Evolutionary conservation across 371 early-diverging fungal genomes (phyloP).

Genomic region (Actinomucor elegans): DNA sequence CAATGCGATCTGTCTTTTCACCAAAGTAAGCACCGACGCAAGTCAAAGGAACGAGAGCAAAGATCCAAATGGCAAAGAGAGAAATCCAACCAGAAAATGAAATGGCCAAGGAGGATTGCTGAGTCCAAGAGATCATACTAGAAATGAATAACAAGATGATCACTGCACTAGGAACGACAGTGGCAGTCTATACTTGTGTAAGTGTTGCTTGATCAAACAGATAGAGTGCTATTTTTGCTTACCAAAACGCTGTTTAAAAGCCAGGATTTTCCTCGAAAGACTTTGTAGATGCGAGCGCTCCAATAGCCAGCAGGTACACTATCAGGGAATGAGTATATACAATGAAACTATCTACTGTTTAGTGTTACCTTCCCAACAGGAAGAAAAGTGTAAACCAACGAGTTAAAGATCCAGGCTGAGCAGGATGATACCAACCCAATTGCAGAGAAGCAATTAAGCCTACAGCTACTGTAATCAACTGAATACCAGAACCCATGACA

Average conservation of each 20-base stretch:
- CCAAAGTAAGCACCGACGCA: constrained; percentile 41
- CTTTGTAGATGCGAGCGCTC: constrained; percentile 44
- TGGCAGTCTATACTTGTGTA: constrained; percentile 25
- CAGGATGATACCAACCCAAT: constrained; percentile 33
- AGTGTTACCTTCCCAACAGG: constrained; percentile 25
- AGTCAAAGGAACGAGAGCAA: constrained; percentile 30
- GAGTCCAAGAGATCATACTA: constrained; percentile 34
- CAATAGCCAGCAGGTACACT: constrained; percentile 41
- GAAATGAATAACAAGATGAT: constrained; percentile 17
- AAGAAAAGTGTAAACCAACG: constrained; percentile 19
- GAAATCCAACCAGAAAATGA: constrained; percentile 39
- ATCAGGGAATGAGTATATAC: not conserved
- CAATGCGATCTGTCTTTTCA: constrained; percentile 34
- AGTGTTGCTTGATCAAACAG: not conserved
- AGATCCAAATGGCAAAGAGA: constrained; percentile 27
- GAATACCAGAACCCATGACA: constrained; percentile 43
- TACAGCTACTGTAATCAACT: constrained; percentile 20
- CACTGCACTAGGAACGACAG: constrained; percentile 30
- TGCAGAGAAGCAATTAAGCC: constrained; percentile 17
- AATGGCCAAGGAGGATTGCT: constrained; percentile 43
- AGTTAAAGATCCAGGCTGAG: constrained; percentile 33
- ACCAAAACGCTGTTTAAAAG: constrained; percentile 41
- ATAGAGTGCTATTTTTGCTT: constrained; percentile 3
- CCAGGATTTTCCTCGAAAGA: constrained; percentile 49
- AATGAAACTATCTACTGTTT: not conserved